Conservation (phyloP, 768 basidiomycete genomes). For the Tulasnella sp. region DNA sequence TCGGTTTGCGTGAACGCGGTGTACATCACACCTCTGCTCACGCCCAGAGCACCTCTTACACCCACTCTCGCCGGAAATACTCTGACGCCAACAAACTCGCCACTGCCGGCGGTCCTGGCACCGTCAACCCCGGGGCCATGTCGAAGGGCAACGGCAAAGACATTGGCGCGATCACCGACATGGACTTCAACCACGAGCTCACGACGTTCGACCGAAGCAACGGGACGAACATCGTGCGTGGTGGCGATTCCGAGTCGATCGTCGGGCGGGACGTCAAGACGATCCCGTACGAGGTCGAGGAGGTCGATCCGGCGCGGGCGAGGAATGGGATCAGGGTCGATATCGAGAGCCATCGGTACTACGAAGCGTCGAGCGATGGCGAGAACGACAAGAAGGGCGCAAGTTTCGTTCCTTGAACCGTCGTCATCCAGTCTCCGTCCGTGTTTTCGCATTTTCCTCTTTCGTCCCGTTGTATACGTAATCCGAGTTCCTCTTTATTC, state of each 20-base stretch:
- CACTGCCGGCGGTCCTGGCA: neutral
- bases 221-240: neutral
- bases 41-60: neutral
- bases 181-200: slow-evolving; percentile 16
- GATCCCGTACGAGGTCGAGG: neutral
- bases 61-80: neutral
- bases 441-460: neutral
- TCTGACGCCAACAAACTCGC: slow-evolving; percentile 1
- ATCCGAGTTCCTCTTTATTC: too few relatives aligned
- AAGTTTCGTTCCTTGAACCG: neutral
- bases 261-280: slow-evolving; percentile 3
- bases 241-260: neutral
- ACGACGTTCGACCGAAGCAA: slow-evolving; percentile 1
- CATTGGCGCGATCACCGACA: slow-evolving; percentile 1
- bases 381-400: slow-evolving; percentile 12
- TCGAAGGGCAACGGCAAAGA: neutral
- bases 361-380: slow-evolving; percentile 7
- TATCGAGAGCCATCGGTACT: slow-evolving; percentile 13
- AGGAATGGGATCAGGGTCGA: slow-evolving; percentile 9
- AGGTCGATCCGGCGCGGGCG: neutral
- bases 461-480: neutral
- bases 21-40: neutral
- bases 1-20: slow-evolving; percentile 10
- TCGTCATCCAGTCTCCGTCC: neutral
- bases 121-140: neutral